Evolutionary conservation across 176 grass and related monocot species (phyloP).

Genomic region (Eragrostis nindensis): DNA sequence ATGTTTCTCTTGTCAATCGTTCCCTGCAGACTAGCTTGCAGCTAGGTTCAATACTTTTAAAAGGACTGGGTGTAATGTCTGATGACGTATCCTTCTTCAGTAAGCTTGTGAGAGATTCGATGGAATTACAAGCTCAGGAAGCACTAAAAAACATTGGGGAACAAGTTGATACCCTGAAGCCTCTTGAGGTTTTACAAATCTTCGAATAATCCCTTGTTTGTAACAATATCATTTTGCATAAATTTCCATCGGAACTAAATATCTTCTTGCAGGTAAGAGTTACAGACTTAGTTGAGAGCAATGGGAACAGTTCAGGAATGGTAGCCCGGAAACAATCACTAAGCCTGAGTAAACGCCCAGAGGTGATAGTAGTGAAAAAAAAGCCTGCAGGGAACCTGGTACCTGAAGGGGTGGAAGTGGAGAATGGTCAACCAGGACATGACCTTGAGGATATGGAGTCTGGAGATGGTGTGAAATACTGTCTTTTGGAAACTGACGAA

Average conservation of each 20-base stretch:
- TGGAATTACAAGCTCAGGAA: conserved; percentile 90
- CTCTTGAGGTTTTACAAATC: conserved; percentile 71
- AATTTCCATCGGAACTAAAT: conserved; percentile 24
- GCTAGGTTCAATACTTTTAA: conserved; percentile 89
- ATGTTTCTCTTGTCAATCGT: conserved; percentile 32
- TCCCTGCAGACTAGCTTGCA: conserved; percentile 78
- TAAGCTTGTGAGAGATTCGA: conserved; percentile 87
- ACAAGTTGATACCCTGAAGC: conserved; percentile 61
- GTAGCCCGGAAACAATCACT: conserved; percentile 59
- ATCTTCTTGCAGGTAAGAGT: conserved; percentile 71
- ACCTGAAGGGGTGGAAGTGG: conserved; percentile 20
- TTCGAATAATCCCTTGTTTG: neutral
- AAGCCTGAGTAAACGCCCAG: conserved; percentile 62
- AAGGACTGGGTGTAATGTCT: conserved; percentile 91
- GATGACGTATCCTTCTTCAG: conserved; percentile 98
- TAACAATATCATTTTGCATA: conserved; percentile 30
- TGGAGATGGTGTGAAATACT: conserved; percentile 84
- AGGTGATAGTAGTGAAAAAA: conserved; percentile 42
- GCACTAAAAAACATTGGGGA: conserved; percentile 50
- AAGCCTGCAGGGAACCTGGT: conserved; percentile 16
- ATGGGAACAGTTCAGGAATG: conserved; percentile 45
- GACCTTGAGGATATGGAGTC: conserved; percentile 38
- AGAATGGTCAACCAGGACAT: conserved; percentile 22
- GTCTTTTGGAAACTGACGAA: conserved; percentile 57
- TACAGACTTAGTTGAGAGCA: conserved; percentile 67